These are phyloP conservation scores for Metschnikowia rubicola DNA, from an alignment of 805 yeast genomes.

Conservation along the genomic window DNA sequence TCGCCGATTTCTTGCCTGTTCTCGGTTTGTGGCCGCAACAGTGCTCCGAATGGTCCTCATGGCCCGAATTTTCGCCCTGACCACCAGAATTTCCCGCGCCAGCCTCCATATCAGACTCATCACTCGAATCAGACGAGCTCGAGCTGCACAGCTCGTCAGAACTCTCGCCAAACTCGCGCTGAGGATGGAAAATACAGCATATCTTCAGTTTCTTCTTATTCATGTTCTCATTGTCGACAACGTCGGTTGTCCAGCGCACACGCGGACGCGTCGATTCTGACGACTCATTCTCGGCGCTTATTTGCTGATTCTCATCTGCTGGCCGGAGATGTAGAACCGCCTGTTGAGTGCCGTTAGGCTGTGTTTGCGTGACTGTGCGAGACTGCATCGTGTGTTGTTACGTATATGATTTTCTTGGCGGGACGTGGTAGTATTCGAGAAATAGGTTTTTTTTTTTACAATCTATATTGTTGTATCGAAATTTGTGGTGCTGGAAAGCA, in stretches of 20 bases:
- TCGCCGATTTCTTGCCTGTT: conserved; percentile 22
- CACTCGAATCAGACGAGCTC: conserved; percentile 31
- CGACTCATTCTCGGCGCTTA: neutral
- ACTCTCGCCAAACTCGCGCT: conserved; percentile 53
- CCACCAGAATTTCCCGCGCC: conserved; percentile 1
- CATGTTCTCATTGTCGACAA: conserved; percentile 86
- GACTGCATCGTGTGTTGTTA: neutral
- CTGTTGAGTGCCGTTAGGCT: neutral
- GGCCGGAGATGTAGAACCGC: conserved; percentile 20
- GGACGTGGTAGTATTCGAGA: no score
- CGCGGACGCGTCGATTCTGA: conserved; percentile 27
- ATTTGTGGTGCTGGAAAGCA: no score
- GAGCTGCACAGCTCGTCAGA: conserved; percentile 15
- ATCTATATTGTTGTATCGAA: no score
- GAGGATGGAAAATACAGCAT: conserved; percentile 86
- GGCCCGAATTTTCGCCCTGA: neutral
- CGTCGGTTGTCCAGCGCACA: conserved; percentile 83
- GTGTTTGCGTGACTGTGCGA: conserved; percentile 3
- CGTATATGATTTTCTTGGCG: no score
- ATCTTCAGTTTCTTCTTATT: conserved; percentile 85
- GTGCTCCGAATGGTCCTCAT: conserved; percentile 21
- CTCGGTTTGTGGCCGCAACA: conserved; percentile 19
- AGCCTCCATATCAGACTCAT: conserved; percentile 21
- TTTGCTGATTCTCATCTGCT: neutral
- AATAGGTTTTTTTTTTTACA: no score